These are phyloP conservation scores for Ruellia speciosa DNA, from an alignment of 305 asterid species.

Conservation along the genomic window DNA sequence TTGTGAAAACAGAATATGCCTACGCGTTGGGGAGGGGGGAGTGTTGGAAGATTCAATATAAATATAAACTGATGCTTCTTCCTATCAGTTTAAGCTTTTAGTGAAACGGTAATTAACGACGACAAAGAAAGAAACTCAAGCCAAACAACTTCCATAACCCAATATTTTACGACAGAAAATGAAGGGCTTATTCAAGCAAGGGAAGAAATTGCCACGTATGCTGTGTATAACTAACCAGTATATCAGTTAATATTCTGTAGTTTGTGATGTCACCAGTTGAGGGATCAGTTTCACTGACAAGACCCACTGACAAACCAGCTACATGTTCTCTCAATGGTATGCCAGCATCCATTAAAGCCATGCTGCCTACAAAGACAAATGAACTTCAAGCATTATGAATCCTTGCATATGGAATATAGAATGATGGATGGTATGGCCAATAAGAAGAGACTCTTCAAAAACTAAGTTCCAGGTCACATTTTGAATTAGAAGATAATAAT, in stretches of 20 bases:
- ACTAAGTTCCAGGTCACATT: conserved; percentile 4
- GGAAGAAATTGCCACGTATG: conserved; percentile 4
- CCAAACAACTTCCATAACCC: conserved; percentile 3
- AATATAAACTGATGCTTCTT: too few relatives aligned
- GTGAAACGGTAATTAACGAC: too few relatives aligned
- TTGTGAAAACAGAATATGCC: too few relatives aligned
- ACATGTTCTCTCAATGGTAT: conserved; percentile 80
- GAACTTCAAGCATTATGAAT: conserved; percentile 7
- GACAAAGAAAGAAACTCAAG: background rate
- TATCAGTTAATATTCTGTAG: conserved; percentile 78
- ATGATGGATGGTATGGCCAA: conserved; percentile 12
- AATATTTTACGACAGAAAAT: conserved; percentile 3
- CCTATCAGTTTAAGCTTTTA: too few relatives aligned
- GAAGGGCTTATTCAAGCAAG: conserved; percentile 7
- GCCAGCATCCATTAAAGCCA: conserved; percentile 99
- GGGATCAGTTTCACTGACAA: conserved; percentile 68
- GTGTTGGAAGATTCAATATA: background rate
- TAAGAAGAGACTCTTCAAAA: conserved; percentile 9
- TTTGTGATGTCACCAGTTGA: conserved; percentile 79
- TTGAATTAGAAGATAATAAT: conserved; percentile 8
- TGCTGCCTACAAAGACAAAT: conserved; percentile 56
- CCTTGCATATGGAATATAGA: conserved; percentile 3
- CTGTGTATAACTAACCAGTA: conserved; percentile 48
- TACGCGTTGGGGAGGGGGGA: too few relatives aligned
- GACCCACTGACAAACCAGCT: conserved; percentile 91